phyloP scores from a whole-genome alignment of 345 rosid species.

The Heritiera littoralis region DNA sequence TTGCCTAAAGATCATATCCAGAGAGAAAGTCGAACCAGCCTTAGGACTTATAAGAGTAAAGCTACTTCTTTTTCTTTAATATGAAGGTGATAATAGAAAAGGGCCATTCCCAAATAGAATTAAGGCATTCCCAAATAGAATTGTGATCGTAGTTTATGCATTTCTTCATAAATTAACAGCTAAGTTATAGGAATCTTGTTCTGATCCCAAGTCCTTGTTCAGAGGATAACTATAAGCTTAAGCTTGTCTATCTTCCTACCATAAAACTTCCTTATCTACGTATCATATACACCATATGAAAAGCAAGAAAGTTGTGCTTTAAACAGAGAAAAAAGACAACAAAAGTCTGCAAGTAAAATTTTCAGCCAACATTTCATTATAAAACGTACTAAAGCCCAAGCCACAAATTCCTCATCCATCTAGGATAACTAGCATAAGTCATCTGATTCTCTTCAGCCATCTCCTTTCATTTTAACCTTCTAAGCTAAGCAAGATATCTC shows the following conservation, averaged over 20 bases:
- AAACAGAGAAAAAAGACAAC: neutral
- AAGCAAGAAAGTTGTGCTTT: neutral
- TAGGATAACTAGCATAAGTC: neutral
- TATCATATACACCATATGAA: neutral
- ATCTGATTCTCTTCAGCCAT: neutral
- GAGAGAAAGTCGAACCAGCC: neutral
- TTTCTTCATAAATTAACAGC: neutral
- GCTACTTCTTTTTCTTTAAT: neutral
- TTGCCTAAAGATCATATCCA: neutral
- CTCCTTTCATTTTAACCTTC: neutral
- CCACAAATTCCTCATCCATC: neutral
- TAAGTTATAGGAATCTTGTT: neutral
- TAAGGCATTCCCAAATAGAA: neutral
- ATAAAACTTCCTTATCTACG: neutral
- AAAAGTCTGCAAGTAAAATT: neutral
- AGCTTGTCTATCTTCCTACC: neutral
- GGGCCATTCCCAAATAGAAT: too few relatives aligned
- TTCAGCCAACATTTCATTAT: neutral
- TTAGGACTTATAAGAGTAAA: neutral
- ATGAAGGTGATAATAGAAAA: neutral
- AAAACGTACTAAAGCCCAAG: neutral
- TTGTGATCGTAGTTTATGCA: neutral
- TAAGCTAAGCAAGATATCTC: neutral
- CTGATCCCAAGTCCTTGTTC: neutral
- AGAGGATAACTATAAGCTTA: neutral